Conservation (phyloP, 805 yeast genomes). For the Suhomyces prunicola region DNA sequence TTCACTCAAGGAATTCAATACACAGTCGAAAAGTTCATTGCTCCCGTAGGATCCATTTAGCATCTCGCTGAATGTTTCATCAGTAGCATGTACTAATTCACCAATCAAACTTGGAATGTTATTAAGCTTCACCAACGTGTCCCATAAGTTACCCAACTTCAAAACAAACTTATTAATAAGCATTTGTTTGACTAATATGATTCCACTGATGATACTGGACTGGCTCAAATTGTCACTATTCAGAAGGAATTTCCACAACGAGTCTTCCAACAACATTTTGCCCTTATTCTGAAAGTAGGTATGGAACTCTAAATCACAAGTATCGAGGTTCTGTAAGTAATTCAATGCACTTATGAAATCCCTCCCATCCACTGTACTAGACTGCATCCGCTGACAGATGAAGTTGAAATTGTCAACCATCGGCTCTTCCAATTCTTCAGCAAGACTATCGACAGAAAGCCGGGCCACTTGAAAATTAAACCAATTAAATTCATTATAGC, state of each 20-base stretch:
- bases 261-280: constrained; percentile 10
- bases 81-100: constrained; percentile 24
- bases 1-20: constrained; percentile 14
- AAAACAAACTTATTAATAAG: constrained; percentile 25
- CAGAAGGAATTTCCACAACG: constrained; percentile 14
- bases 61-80: constrained; percentile 31
- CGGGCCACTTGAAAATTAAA: constrained; percentile 36
- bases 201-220: constrained; percentile 24
- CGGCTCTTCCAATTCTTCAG: constrained; percentile 7
- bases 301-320: constrained; percentile 8
- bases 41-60: constrained; percentile 25
- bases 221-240: constrained; percentile 3
- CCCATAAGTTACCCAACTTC: constrained; percentile 22
- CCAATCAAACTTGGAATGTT: constrained; percentile 2
- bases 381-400: constrained; percentile 12
- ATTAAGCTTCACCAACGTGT: constrained; percentile 19
- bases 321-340: constrained; percentile 16
- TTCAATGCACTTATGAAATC: constrained; percentile 15
- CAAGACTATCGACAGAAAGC: constrained; percentile 10
- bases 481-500: constrained; percentile 36
- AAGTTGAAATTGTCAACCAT: constrained; percentile 16
- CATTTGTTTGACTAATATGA: constrained; percentile 35
- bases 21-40: constrained; percentile 14
- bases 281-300: constrained; percentile 17
- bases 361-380: constrained; percentile 5